A percentile compares a stretch with the other conserved stretches of the same genome.
Conservation (phyloP, 2,329 filamentous ascomycete species). For the Didymella lethalis region DNA sequence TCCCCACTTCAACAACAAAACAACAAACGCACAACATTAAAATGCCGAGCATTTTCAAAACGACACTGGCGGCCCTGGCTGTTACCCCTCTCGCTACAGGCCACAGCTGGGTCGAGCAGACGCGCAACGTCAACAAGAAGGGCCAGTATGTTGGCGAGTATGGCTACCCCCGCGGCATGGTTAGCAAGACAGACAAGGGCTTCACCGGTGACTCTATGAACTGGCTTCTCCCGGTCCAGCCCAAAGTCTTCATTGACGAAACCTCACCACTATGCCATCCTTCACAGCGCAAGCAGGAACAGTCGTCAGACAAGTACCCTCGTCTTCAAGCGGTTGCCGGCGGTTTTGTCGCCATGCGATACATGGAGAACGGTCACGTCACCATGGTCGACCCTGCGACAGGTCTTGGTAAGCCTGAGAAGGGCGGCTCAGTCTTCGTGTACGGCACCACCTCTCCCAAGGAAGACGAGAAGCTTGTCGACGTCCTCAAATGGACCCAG, state of each 20-base stretch:
- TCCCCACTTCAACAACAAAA: conserved; percentile 11
- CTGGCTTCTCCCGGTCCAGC: conserved; percentile 60
- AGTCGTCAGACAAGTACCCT: conserved; percentile 64
- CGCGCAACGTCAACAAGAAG: conserved; percentile 74
- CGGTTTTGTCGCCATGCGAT: conserved; percentile 58
- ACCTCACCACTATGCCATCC: conserved; percentile 69
- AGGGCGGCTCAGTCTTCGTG: conserved; percentile 57
- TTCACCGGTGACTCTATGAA: conserved; percentile 68
- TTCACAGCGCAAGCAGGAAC: conserved; percentile 64
- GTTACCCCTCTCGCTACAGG: conserved; percentile 33
- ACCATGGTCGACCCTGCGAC: conserved; percentile 49
- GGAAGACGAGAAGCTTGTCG: conserved; percentile 64
- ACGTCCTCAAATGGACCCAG: conserved; percentile 80
- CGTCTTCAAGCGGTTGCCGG: conserved; percentile 66
- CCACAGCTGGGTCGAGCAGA: conserved; percentile 85
- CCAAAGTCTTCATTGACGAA: conserved; percentile 56
- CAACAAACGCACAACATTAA: conserved; percentile 17
- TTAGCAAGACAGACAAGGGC: conserved; percentile 63
- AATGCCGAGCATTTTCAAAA: conserved; percentile 31
- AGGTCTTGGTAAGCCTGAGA: conserved; percentile 52
- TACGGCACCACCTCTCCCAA: conserved; percentile 59
- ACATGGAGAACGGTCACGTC: conserved; percentile 61
- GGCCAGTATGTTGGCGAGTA: conserved; percentile 74
- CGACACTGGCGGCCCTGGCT: conserved; percentile 29
- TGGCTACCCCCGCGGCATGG: conserved; percentile 79